Base-by-base conservation (phyloP, 176 grass and related monocot species). In the Alopecurus myosuroides region DNA sequence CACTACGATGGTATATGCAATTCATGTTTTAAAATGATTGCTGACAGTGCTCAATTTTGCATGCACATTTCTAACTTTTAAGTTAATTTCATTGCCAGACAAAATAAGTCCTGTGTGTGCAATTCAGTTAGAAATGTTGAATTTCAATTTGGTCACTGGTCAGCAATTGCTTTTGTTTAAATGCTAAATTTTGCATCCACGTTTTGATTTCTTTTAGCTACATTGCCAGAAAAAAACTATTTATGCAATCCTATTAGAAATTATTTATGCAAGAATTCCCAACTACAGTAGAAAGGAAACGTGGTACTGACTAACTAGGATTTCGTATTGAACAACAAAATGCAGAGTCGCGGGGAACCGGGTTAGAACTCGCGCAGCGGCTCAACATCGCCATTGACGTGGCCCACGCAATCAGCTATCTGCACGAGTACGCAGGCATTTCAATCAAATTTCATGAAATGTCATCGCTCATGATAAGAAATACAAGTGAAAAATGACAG, bases 351-450 rank as follows among this genome's bases (percentile, higher is more conserved):
- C 33, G 78, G 0, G 90, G 90, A 44, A 85, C 78, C 57, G 86
- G 86, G 19, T 28, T 92, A 34, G 90, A 88, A 7, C 82, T 92
- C 19, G 20, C 19, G 5, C 90, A 86, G 26, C 78, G 90, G 77
- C 82, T 92, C 74, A 88, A 79, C 73, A 85, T 92, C 15, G 86
- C 82, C 0, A 86, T 78, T 14, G 86, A 88, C 14, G 66, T 88
- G 1, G 90, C 90, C 36, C 78, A 92, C 34, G 86, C 56, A 2
- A 61, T 92, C 78, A 82, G 73, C 68, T 88, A 82, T 74, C 82
- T 88, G 56, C 90, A 92, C 82, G 83, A 55, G 37, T 79, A 61
- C 49, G 72, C 76, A 86, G 90, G 90, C 88, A 62, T 17, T 50
- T 0, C 11, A 8, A 0, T 14, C 8, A 46, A 42, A 31, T 69